Evolutionary conservation across 2,329 filamentous ascomycete genomes (phyloP), one percentile per base, ranked within the genome.

Genomic region (Cordyceps fumosorosea): DNA sequence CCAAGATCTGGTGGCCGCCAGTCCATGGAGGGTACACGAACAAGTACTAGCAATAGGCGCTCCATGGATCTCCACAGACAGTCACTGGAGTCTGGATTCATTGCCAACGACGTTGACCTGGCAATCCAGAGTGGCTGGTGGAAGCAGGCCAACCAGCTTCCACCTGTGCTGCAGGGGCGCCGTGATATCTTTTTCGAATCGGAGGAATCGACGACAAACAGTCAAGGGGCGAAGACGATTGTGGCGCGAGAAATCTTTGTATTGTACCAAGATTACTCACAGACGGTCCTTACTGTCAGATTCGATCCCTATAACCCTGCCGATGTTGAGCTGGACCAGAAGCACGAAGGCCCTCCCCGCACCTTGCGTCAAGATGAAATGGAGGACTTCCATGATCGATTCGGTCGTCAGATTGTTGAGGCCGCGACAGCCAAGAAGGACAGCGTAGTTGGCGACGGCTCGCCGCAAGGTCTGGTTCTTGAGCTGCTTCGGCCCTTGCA

Each of bases 181-280:
- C 89, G 86, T 68, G 95, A 99, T 71, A 81, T 98, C 18, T 84
- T 91, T 59, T 89, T 86, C 57, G 92, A 98, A 74, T 83, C 88
- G 24, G 90, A 96, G 66, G 91, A 97, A 71, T 86, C 87, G 1
- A 87, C 83, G 7, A 84, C 88, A 16, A 82, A 84, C 12, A 87
- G 87, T 66, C 84, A 87, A 16, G 88, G 88, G 32, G 87, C 89
- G 29, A 88, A 87, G 72, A 86, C 86, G 0, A 83, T 82, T 1
- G 79, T 96, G 22, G 90, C 88, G 7, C 93, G 93, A 66, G 87
- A 93, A 64, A 82, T 97, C 48, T 95, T 89, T 68, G 80, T 98
- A n/a, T 78, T 99, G 10, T 99, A 91, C 78, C 88, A 92, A 69
- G 95, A 99, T 76, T 99, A 99, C 74, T 97, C 93, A 20, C 95